Base-by-base conservation (phyloP, 2,329 filamentous ascomycete genomes). In the Trematosphaeria pertusa region DNA sequence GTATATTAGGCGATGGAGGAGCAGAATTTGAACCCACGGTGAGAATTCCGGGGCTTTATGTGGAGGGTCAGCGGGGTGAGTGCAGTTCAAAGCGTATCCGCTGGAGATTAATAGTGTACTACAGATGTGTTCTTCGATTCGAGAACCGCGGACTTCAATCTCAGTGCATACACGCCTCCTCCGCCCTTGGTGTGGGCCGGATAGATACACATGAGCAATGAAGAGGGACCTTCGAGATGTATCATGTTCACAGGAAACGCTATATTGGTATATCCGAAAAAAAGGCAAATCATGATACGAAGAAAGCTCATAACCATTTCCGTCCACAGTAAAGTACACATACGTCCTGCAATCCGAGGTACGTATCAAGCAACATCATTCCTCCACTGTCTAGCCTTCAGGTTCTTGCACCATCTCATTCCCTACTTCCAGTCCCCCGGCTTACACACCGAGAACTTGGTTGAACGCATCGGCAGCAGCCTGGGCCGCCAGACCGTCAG, bases 391-490 rank as follows among this genome's bases (percentile, higher is more conserved):
- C 21, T 38, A 31, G 3, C 19, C 24, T 28, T 28, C 24, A 28
- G 8, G 24, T 28, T 28, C n/a, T 28, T n/a, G 18, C n/a, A 3
- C 17, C 15, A 24, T 38, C 36, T n/a, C n/a, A 15, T 21, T 38
- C 17, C 11, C 32, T 14, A 17, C 9, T 7, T 28, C 24, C 7
- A 28, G 24, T 28, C 24, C 24, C 24, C 24, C 24, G 8, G 5
- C 17, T 32, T 59, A 65, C 7, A 63, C 46, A 3, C 64, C 63
- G 34, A 68, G 52, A 18, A 56, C 62, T 15, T 37, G 11, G 52
- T 67, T 69, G 43, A 66, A 70, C 5, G 61, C 58, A 53, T 65
- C 50, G 1, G 66, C 64, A 33, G 64, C 63, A 11, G 50, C 62
- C 45, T 61, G 59, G 2, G 56, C 66, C 19, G 38, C 37, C 19